These are phyloP conservation scores for Rutstroemia sp. DNA, from an alignment of 2,329 filamentous ascomycete genomes.

Conservation along the genomic window DNA sequence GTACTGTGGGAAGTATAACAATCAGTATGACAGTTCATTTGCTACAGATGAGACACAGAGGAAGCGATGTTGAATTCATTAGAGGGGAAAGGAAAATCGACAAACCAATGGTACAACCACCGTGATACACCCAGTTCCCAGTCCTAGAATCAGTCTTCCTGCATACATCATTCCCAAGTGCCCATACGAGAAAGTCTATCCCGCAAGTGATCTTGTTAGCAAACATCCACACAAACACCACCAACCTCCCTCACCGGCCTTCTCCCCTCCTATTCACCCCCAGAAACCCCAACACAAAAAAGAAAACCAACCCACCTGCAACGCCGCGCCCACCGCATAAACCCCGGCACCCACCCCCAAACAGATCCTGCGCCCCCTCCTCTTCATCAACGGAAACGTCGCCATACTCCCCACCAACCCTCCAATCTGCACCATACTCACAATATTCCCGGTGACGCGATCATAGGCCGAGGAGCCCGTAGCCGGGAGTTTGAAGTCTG, in stretches of 20 bases:
- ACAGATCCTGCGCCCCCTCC: conserved; percentile 14
- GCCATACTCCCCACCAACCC: conserved; percentile 18
- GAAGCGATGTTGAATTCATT: neutral
- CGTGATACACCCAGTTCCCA: conserved; percentile 20
- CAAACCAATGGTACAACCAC: conserved; percentile 22
- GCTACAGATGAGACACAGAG: neutral
- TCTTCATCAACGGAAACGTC: conserved; percentile 18
- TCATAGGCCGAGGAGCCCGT: conserved; percentile 15
- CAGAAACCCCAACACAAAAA: neutral
- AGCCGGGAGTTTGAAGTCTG: conserved; percentile 19
- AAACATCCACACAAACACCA: neutral
- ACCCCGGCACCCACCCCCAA: conserved; percentile 10
- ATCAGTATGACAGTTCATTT: neutral
- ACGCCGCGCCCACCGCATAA: conserved; percentile 14
- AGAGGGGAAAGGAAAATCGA: neutral
- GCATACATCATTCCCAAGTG: conserved; percentile 20
- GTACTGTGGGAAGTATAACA: conserved; percentile 13
- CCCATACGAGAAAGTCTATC: conserved; percentile 18
- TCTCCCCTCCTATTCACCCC: too few species aligned
- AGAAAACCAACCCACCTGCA: conserved; percentile 16
- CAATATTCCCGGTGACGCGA: conserved; percentile 21
- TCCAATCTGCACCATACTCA: conserved; percentile 22
- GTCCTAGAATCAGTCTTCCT: conserved; percentile 19
- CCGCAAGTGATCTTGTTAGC: neutral
- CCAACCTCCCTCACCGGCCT: neutral